These are phyloP conservation scores for Allium fistulosum DNA, from an alignment of 106 monocot species.

Conservation along the genomic window DNA sequence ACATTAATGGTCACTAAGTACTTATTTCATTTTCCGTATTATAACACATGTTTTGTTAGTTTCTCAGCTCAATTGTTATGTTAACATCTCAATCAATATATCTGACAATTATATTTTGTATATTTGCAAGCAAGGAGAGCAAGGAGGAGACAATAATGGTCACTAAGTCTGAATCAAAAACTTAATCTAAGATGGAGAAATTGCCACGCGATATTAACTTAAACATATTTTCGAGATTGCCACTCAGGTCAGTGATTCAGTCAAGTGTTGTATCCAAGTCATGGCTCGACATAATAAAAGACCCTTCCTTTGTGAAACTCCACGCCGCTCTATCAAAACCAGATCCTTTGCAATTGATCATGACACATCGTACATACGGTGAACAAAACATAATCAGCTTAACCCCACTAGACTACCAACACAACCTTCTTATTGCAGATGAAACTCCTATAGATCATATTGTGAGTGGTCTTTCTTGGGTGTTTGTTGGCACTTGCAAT, in stretches of 20 bases:
- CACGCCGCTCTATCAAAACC: background rate
- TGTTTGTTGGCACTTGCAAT: constrained; percentile 8
- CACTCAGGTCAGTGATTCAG: constrained; percentile 8
- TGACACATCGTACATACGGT: background rate
- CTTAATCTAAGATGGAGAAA: background rate
- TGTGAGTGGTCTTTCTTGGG: constrained; percentile 1
- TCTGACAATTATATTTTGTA: too few species aligned
- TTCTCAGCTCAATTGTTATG: too few species aligned
- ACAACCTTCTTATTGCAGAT: background rate
- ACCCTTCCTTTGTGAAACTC: constrained; percentile 10
- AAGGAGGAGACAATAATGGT: too few species aligned
- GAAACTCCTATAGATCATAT: constrained; percentile 7
- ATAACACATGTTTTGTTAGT: too few species aligned
- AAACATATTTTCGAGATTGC: constrained; percentile 12
- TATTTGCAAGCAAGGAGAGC: too few species aligned
- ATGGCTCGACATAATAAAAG: constrained; percentile 11
- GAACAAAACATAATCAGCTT: constrained; percentile 13
- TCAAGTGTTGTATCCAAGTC: constrained; percentile 9
- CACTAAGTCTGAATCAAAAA: too few species aligned
- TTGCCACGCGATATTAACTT: constrained; percentile 9
- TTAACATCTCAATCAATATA: too few species aligned
- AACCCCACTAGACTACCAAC: background rate
- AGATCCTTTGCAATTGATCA: constrained; percentile 2
- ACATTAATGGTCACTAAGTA: too few species aligned
- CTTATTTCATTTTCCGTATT: too few species aligned